phyloP scores from a whole-genome alignment of 2,329 filamentous ascomycete species.

The Fusarium sp. region DNA sequence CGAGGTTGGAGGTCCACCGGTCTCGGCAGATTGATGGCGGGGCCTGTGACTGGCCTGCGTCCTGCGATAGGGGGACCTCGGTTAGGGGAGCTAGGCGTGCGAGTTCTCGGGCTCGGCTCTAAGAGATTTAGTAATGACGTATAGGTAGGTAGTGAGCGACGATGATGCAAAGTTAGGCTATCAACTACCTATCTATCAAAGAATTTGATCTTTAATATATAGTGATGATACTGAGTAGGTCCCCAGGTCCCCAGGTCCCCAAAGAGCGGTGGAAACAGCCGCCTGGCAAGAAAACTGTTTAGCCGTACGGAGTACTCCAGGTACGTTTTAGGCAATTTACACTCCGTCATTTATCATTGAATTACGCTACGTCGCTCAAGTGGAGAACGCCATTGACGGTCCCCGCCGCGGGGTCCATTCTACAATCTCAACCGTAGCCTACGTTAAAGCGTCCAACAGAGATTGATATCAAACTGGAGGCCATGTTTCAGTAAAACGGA shows the following conservation, averaged over 20 bases:
- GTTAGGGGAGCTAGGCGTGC: slow-evolving; percentile 35
- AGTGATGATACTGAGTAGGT: no score
- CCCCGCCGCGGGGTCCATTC: slow-evolving; percentile 35
- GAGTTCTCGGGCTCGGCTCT: not conserved
- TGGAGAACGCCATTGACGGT: slow-evolving; percentile 24
- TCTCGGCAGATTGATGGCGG: slow-evolving; percentile 45
- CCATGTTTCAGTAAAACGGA: slow-evolving; percentile 41
- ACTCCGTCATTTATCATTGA: no score
- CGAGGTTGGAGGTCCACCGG: slow-evolving; percentile 43
- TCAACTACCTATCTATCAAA: no score
- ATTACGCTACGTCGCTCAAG: not conserved
- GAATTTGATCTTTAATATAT: no score
- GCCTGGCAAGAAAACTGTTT: no score
- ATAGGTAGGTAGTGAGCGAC: no score
- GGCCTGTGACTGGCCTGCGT: slow-evolving; percentile 40
- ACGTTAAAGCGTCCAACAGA: slow-evolving; percentile 20
- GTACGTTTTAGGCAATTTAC: no score
- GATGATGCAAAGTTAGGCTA: no score
- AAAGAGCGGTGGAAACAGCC: no score
- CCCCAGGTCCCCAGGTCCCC: no score
- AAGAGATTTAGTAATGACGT: not conserved
- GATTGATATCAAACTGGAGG: slow-evolving; percentile 25
- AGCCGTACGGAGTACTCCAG: no score
- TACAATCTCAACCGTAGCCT: not conserved
- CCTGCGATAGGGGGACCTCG: slow-evolving; percentile 41